phyloP scores from a whole-genome alignment of 2,329 filamentous ascomycete genomes.

The Verticillium albo-atrum region DNA sequence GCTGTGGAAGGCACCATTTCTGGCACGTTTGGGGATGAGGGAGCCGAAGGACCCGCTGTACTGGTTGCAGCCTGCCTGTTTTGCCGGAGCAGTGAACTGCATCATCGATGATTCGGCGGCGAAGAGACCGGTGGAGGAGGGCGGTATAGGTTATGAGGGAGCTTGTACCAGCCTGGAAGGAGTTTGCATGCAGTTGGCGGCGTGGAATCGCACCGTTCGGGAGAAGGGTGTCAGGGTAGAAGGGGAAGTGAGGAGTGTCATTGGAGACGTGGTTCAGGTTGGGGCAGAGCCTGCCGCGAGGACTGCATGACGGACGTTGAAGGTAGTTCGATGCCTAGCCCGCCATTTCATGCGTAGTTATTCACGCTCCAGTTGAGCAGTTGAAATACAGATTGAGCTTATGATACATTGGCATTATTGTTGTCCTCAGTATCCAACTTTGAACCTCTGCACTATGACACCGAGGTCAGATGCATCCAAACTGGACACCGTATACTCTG shows the following conservation, averaged over 20 bases:
- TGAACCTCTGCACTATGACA: no score
- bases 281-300: slow-evolving; percentile 8
- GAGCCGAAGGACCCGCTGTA: slow-evolving; percentile 28
- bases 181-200: slow-evolving; percentile 30
- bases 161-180: slow-evolving; percentile 35
- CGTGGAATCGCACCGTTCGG: slow-evolving; percentile 30
- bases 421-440: no score
- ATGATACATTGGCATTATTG: no score
- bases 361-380: no score
- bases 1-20: slow-evolving; percentile 17
- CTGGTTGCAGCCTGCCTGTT: slow-evolving; percentile 34
- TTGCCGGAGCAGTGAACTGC: slow-evolving; percentile 29
- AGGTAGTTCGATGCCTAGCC: no score
- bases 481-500: no score
- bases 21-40: slow-evolving; percentile 18
- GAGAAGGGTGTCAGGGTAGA: neutral
- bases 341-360: no score
- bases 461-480: no score
- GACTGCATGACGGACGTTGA: no score
- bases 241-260: slow-evolving; percentile 2
- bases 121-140: slow-evolving; percentile 28
- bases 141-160: slow-evolving; percentile 35
- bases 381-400: no score
- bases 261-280: slow-evolving; percentile 8
- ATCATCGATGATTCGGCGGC: slow-evolving; percentile 32